Conservation (phyloP, 768 basidiomycete genomes). For the Leccinellum luteum region DNA sequence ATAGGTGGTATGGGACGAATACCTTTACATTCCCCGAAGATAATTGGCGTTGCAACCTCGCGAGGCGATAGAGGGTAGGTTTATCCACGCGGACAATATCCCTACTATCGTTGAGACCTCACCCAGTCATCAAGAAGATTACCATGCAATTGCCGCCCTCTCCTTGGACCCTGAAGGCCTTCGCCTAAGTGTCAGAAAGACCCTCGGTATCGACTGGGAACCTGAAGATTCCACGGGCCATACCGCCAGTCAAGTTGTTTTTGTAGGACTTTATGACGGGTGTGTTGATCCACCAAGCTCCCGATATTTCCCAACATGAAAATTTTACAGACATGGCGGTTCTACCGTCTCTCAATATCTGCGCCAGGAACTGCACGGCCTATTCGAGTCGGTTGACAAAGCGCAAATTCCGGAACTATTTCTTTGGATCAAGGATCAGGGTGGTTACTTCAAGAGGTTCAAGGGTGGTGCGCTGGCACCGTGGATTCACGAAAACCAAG, state of each 20-base stretch:
- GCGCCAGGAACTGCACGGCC: slow-evolving; percentile 78
- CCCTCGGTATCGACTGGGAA: slow-evolving; percentile 70
- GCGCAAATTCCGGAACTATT: slow-evolving; percentile 70
- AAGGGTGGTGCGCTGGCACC: slow-evolving; percentile 73
- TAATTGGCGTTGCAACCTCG: slow-evolving; percentile 73
- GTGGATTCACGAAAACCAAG: slow-evolving; percentile 46
- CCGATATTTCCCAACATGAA: not conserved
- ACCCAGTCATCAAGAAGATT: slow-evolving; percentile 86
- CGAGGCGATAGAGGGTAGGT: slow-evolving; percentile 71
- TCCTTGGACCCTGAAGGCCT: slow-evolving; percentile 77
- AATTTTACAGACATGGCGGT: slow-evolving; percentile 78
- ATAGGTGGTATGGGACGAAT: slow-evolving; percentile 65
- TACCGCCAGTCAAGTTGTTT: slow-evolving; percentile 73
- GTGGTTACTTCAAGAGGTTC: slow-evolving; percentile 92
- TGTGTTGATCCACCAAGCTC: slow-evolving; percentile 30
- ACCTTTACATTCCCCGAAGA: slow-evolving; percentile 70
- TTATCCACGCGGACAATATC: not conserved
- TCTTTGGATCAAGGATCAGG: slow-evolving; percentile 72
- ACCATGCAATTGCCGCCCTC: slow-evolving; percentile 71
- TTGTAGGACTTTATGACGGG: slow-evolving; percentile 93
- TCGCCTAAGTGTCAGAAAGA: slow-evolving; percentile 56
- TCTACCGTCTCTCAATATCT: slow-evolving; percentile 86
- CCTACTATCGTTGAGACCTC: slow-evolving; percentile 7
- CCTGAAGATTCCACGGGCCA: slow-evolving; percentile 50
- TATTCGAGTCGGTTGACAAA: slow-evolving; percentile 79